Conservation (phyloP, 495 filamentous ascomycete genomes). For the Xylaria acuta region DNA sequence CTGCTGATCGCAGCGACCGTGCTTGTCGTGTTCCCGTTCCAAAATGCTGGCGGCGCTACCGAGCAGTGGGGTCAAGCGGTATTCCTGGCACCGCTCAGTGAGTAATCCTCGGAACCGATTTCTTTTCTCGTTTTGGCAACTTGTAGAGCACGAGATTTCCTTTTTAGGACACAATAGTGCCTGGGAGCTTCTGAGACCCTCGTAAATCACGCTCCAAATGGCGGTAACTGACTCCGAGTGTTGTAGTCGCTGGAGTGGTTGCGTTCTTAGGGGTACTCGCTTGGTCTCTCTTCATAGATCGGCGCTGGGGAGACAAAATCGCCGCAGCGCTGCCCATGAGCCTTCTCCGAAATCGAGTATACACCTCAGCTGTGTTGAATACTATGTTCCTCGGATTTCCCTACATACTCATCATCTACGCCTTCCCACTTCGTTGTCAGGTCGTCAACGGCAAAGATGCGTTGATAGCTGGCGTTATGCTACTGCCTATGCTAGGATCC, state of each 20-base stretch:
- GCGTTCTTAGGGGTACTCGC: slow-evolving; percentile 50
- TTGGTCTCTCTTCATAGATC: slow-evolving; percentile 48
- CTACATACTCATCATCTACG: slow-evolving; percentile 61
- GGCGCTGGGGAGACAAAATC: slow-evolving; percentile 37
- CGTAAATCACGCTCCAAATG: background rate
- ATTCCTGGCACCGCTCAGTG: slow-evolving; percentile 54
- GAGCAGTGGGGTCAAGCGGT: slow-evolving; percentile 46
- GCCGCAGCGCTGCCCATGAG: slow-evolving; percentile 51
- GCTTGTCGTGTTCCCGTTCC: slow-evolving; percentile 65
- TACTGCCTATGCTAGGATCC: slow-evolving; percentile 62
- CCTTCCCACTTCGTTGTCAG: slow-evolving; percentile 65
- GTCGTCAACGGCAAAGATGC: slow-evolving; percentile 58
- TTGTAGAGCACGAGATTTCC: background rate
- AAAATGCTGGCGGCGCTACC: slow-evolving; percentile 55
- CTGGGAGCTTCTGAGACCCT: background rate
- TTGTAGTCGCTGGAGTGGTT: slow-evolving; percentile 45
- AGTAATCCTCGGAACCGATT: too few species aligned
- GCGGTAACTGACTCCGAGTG: too few species aligned
- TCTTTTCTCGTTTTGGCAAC: too few species aligned
- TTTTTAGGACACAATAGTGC: too few species aligned
- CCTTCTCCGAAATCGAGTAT: slow-evolving; percentile 49
- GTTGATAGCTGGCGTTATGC: slow-evolving; percentile 59
- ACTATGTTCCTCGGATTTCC: slow-evolving; percentile 62
- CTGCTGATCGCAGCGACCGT: slow-evolving; percentile 62
- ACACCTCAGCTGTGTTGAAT: slow-evolving; percentile 48